Conservation (phyloP, 1,139 yeast genomes). For the Groenewaldozyma sp. region DNA sequence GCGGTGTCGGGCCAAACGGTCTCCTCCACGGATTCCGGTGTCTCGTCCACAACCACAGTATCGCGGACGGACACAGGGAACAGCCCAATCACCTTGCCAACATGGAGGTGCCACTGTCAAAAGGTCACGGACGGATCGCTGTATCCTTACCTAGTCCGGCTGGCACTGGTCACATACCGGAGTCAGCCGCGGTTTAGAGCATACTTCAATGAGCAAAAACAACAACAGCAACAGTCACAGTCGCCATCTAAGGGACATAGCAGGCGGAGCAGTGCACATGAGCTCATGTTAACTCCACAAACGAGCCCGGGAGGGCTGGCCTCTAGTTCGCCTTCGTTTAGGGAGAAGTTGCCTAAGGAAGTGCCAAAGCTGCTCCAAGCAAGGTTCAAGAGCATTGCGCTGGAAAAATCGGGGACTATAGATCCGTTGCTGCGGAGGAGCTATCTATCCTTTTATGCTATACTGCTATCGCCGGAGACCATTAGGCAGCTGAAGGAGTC, state of each 20-base stretch:
- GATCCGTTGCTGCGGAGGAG: conserved; percentile 35
- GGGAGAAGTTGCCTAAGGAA: conserved; percentile 38
- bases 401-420: conserved; percentile 23
- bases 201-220: conserved; percentile 7
- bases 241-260: conserved; percentile 10
- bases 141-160: conserved; percentile 26
- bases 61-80: neutral
- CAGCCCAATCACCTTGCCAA: conserved; percentile 8
- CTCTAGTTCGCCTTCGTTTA: conserved; percentile 17
- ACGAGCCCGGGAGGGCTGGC: conserved; percentile 4
- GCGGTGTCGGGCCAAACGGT: conserved; percentile 8
- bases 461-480: conserved; percentile 45
- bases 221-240: conserved; percentile 8
- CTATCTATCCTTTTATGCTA: conserved; percentile 54
- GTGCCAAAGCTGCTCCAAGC: conserved; percentile 40
- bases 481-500: conserved; percentile 33
- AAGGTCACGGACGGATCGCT: conserved; percentile 23
- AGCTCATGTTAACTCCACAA: conserved; percentile 6
- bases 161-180: conserved; percentile 27
- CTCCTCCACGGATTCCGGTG: neutral
- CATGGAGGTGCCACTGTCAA: conserved; percentile 16
- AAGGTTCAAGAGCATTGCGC: conserved; percentile 45
- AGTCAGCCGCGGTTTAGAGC: conserved; percentile 24
- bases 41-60: neutral
- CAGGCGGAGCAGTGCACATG: conserved; percentile 11